Evolutionary conservation across 352 stramenopile genomes (phyloP).

Genomic region (Halophytophthora batemanensis): DNA sequence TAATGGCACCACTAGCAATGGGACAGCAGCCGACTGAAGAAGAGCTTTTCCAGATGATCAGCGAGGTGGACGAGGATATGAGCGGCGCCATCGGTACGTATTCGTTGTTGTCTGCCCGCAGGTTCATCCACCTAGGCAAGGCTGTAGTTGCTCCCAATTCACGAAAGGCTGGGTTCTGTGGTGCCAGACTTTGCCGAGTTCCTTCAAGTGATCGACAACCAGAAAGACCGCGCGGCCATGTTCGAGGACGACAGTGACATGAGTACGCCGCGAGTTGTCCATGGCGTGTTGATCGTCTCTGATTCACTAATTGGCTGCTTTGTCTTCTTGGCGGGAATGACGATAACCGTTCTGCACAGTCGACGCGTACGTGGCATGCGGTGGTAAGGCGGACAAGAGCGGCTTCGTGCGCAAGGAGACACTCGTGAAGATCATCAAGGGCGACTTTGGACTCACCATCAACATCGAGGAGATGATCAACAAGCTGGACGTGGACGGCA

Average conservation of each 20-base stretch:
- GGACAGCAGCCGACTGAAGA: conserved; percentile 97
- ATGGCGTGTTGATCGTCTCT: too few relatives aligned
- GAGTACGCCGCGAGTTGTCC: too few relatives aligned
- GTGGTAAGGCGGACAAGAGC: conserved; percentile 90
- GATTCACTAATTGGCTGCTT: background rate
- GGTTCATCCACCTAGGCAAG: too few relatives aligned
- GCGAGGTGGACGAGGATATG: conserved; percentile 89
- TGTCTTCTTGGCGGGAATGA: background rate
- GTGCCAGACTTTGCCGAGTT: conserved; percentile 95
- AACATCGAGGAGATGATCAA: conserved; percentile 98
- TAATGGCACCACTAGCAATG: conserved; percentile 69
- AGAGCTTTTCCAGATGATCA: conserved; percentile 97
- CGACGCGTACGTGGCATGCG: conserved; percentile 96
- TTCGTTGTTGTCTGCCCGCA: too few relatives aligned
- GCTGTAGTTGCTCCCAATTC: background rate
- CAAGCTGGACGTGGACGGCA: conserved; percentile 94
- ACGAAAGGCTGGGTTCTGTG: background rate
- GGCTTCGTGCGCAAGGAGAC: conserved; percentile 90
- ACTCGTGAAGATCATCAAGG: conserved; percentile 95
- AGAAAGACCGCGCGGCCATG: conserved; percentile 94
- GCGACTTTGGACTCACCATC: conserved; percentile 95
- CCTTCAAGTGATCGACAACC: conserved; percentile 97
- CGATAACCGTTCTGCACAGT: conserved; percentile 39
- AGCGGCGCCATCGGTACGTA: conserved; percentile 91
- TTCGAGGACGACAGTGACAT: conserved; percentile 97